Evolutionary conservation across 495 filamentous ascomycete species (phyloP).

Genomic region (Opeltia flavorubescens): DNA sequence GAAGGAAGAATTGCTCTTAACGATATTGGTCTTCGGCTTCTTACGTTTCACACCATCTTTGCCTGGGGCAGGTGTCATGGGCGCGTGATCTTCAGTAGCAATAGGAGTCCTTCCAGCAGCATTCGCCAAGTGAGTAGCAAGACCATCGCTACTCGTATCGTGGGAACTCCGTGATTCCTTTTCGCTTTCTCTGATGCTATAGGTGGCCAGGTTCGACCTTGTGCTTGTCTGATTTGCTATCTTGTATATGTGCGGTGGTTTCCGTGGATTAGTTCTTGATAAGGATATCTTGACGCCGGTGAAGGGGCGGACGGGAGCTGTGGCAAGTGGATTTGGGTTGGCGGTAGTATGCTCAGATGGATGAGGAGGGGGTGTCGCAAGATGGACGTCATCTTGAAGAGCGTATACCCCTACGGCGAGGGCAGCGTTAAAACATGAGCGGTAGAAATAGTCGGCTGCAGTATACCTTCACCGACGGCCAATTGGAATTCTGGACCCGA

Average conservation of each 20-base stretch:
- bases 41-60: slow-evolving; percentile 67
- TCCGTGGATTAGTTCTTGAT: slow-evolving; percentile 48
- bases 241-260: slow-evolving; percentile 41
- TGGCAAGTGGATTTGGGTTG: slow-evolving; percentile 82
- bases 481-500: slow-evolving; percentile 67
- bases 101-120: slow-evolving; percentile 32
- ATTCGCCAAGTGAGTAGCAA: slow-evolving; percentile 10
- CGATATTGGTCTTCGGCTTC: slow-evolving; percentile 94
- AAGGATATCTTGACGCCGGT: slow-evolving; percentile 78
- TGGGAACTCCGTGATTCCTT: slow-evolving; percentile 47
- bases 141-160: slow-evolving; percentile 33
- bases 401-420: slow-evolving; percentile 59
- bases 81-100: slow-evolving; percentile 80
- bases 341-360: slow-evolving; percentile 76
- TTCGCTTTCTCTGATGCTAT: slow-evolving; percentile 35
- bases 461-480: slow-evolving; percentile 79
- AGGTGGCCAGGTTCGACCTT: slow-evolving; percentile 25
- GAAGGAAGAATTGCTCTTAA: slow-evolving; percentile 95
- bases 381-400: slow-evolving; percentile 74
- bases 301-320: slow-evolving; percentile 63
- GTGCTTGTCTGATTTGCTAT: slow-evolving; percentile 30
- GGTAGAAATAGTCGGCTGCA: background rate
- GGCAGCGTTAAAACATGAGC: slow-evolving; percentile 2
- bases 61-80: slow-evolving; percentile 38
- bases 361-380: slow-evolving; percentile 90